Conservation (phyloP, 306 rosid species). For the Bauhinia variegata region DNA sequence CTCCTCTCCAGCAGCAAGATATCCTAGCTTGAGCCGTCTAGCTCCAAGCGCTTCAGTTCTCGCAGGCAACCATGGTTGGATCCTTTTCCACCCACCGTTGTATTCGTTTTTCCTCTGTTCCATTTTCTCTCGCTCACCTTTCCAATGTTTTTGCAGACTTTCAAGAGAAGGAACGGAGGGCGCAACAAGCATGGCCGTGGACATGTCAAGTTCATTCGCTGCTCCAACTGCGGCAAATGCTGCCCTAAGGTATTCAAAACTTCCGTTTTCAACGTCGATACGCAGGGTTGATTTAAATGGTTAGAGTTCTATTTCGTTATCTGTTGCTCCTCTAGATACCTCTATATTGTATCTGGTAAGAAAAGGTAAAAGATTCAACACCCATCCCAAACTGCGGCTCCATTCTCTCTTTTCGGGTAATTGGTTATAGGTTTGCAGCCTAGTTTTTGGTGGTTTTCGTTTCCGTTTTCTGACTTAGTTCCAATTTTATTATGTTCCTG, state of each 20-base stretch:
- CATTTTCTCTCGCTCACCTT: too few relatives aligned
- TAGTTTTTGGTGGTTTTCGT: too few relatives aligned
- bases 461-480: not conserved
- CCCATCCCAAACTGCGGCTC: not conserved
- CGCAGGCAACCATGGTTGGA: slow-evolving; percentile 44
- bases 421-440: too few relatives aligned
- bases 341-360: not conserved
- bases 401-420: too few relatives aligned
- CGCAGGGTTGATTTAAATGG: not conserved
- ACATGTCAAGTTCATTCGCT: slow-evolving; percentile 83
- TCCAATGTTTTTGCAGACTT: slow-evolving; percentile 56
- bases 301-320: not conserved
- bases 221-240: slow-evolving; percentile 96
- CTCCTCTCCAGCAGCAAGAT: not conserved
- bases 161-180: slow-evolving; percentile 95
- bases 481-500: not conserved
- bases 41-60: slow-evolving; percentile 37
- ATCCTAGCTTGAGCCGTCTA: not conserved
- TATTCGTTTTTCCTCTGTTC: not conserved
- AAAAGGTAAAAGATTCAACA: not conserved
- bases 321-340: not conserved
- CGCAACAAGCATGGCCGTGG: slow-evolving; percentile 98
- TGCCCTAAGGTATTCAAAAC: slow-evolving; percentile 76
- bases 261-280: not conserved
- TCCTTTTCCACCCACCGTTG: not conserved